phyloP scores from a whole-genome alignment of 1,284 basidiomycete species.

The Sutorius eximius region DNA sequence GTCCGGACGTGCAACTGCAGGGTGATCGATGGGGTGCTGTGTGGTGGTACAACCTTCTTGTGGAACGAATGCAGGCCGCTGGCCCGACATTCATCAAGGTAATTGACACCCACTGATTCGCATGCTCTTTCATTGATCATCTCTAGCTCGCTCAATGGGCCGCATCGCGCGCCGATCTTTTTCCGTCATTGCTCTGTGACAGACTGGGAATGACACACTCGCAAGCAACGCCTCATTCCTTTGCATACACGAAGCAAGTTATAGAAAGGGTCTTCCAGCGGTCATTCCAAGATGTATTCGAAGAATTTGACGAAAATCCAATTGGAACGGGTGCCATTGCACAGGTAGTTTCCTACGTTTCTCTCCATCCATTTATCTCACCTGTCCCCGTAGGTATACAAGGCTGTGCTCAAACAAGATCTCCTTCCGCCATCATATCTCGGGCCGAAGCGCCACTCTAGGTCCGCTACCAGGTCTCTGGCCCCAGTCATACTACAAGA shows the following conservation, averaged over 20 bases:
- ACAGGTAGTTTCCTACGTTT: slow-evolving; percentile 59
- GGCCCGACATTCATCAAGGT: slow-evolving; percentile 99
- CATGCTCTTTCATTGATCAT: slow-evolving; percentile 9
- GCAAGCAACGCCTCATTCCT: slow-evolving; percentile 80
- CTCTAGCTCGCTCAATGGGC: slow-evolving; percentile 95
- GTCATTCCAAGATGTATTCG: slow-evolving; percentile 88
- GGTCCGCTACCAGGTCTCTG: slow-evolving; percentile 47
- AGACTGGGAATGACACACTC: slow-evolving; percentile 89
- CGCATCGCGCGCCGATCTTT: slow-evolving; percentile 91
- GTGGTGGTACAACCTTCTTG: slow-evolving; percentile 95
- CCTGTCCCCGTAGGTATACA: slow-evolving; percentile 64
- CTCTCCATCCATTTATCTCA: neutral
- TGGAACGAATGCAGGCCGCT: slow-evolving; percentile 88
- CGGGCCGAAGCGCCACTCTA: slow-evolving; percentile 59
- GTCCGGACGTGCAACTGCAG: slow-evolving; percentile 49
- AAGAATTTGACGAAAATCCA: slow-evolving; percentile 83
- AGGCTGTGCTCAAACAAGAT: slow-evolving; percentile 80
- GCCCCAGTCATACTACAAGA: slow-evolving; percentile 57
- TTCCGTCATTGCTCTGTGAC: slow-evolving; percentile 90
- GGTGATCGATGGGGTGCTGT: slow-evolving; percentile 84
- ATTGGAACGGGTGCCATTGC: slow-evolving; percentile 99
- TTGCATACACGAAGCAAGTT: slow-evolving; percentile 79
- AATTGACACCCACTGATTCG: slow-evolving; percentile 19
- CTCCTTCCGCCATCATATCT: slow-evolving; percentile 82
- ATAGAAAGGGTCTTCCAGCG: slow-evolving; percentile 85